Percentiles rank a stretch among this genome's conserved stretches.
Conservation (phyloP, 2,329 filamentous ascomycete species). For the Fusarium mundagurra region DNA sequence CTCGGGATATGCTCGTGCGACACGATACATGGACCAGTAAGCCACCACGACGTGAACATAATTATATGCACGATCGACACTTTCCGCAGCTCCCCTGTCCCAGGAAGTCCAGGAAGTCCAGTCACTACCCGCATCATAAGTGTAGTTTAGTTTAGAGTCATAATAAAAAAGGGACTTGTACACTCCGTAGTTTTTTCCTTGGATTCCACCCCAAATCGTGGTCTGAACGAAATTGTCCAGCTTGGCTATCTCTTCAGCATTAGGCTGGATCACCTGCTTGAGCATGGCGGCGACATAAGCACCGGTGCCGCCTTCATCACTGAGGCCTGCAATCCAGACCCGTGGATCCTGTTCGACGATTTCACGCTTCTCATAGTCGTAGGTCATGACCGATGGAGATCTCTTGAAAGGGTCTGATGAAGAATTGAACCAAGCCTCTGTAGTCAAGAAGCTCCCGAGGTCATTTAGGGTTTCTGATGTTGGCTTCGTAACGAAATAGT, state of each 20-base stretch:
- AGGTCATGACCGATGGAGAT: slow-evolving; percentile 65
- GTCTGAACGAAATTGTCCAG: slow-evolving; percentile 64
- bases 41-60: slow-evolving; percentile 66
- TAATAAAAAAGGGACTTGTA: slow-evolving; percentile 68
- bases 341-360: slow-evolving; percentile 59
- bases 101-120: slow-evolving; percentile 64
- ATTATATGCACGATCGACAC: slow-evolving; percentile 63
- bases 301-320: slow-evolving; percentile 67
- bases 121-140: slow-evolving; percentile 55
- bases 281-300: slow-evolving; percentile 64
- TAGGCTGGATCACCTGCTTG: slow-evolving; percentile 64
- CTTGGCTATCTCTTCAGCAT: slow-evolving; percentile 58
- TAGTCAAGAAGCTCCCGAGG: slow-evolving; percentile 64
- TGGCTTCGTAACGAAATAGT: slow-evolving; percentile 64
- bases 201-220: slow-evolving; percentile 61
- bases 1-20: slow-evolving; percentile 59
- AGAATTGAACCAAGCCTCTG: slow-evolving; percentile 61
- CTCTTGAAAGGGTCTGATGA: slow-evolving; percentile 63
- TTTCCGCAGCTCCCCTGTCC: slow-evolving; percentile 57
- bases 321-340: slow-evolving; percentile 68
- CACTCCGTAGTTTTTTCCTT: slow-evolving; percentile 58
- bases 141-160: slow-evolving; percentile 56
- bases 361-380: slow-evolving; percentile 59
- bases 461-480: slow-evolving; percentile 55
- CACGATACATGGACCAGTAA: slow-evolving; percentile 68